Base-by-base conservation (phyloP, 495 filamentous ascomycete species). In the Aspergillus sparsus region DNA sequence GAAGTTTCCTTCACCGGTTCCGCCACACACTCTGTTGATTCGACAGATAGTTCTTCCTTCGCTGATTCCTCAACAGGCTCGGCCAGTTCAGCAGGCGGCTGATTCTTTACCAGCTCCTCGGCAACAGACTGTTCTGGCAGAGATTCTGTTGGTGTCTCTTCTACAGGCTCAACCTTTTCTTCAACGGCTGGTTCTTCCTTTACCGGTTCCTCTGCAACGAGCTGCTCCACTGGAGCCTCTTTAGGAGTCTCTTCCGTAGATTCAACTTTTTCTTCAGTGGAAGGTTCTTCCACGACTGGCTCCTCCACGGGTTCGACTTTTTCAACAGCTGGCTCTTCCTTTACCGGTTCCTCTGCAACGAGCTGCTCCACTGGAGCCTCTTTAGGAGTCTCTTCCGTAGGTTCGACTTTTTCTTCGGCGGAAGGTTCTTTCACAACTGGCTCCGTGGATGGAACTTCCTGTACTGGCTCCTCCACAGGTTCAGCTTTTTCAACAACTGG, bases 401-500 rank as follows among this genome's bases (percentile, higher is more conserved):
- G 11, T 6, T 16, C 36, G 18, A 13, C 27, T 6, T 51, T 51
- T 13, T 61, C 54, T 36, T 68, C 65, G 10, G 35, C 18, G 31
- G 51, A 49, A n/a, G 57, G 46, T 31, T 59, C 56, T 18, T 57
- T 45, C 2, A n/a, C 18, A 3, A 15, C 15, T n/a, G 46, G 46
- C 37, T 51, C 46, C 3, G 21, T 27, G 3, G 21, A 11, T 11
- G 54, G n/a, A 11, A 42, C 46, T 11, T 63, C 57, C 18, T 15
- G 42, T 13, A 46, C 58, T 34, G 58, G 18, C 15, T 57, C 55
- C 27, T 63, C 44, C 11, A 27, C 47, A 32, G 7, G 15, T 7
- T 41, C 21, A 39, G 57, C 47, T 36, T 59, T 54, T 16, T 56
- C 60, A 32, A 64, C 64, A 44, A 49, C 47, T 5, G 52, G 31